Conservation (phyloP, 2,329 filamentous ascomycete species). For the Hirsutella thompsonii region DNA sequence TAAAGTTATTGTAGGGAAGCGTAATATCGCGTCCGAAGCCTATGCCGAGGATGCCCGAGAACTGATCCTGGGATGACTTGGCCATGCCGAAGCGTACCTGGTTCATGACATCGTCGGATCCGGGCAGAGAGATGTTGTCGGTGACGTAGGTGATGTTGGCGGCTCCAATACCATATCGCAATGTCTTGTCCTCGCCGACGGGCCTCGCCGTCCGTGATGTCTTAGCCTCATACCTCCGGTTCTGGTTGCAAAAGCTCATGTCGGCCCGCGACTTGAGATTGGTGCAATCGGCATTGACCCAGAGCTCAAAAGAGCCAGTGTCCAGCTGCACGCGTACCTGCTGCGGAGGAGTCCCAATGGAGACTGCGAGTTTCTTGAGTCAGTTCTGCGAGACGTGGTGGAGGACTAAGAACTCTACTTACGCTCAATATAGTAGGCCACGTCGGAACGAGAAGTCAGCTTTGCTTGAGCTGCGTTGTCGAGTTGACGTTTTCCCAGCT, state of each 20-base stretch:
- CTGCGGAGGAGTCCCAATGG: slow-evolving; percentile 41
- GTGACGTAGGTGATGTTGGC: slow-evolving; percentile 36
- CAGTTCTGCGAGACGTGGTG: not conserved
- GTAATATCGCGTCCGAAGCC: slow-evolving; percentile 46
- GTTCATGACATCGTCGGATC: slow-evolving; percentile 21
- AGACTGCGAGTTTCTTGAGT: slow-evolving; percentile 13
- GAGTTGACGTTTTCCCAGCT: slow-evolving; percentile 20
- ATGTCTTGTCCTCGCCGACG: slow-evolving; percentile 21
- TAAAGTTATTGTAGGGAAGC: slow-evolving; percentile 34
- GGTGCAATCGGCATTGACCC: slow-evolving; percentile 49
- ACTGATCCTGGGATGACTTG: slow-evolving; percentile 31
- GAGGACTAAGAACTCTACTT: slow-evolving; percentile 5
- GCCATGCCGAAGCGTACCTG: slow-evolving; percentile 55
- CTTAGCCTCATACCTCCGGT: slow-evolving; percentile 29
- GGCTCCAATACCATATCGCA: slow-evolving; percentile 37
- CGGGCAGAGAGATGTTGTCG: slow-evolving; percentile 30
- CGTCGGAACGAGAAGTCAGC: slow-evolving; percentile 33
- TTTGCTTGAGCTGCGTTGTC: not conserved
- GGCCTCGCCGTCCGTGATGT: slow-evolving; percentile 25
- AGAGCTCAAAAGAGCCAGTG: slow-evolving; percentile 47
- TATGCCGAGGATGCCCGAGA: slow-evolving; percentile 57
- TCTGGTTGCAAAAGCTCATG: slow-evolving; percentile 28
- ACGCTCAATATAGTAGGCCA: slow-evolving; percentile 40
- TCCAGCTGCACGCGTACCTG: slow-evolving; percentile 41
- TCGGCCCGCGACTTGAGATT: slow-evolving; percentile 25